Conservation (phyloP, 192 early-diverging fungal genomes). For the Backusella circina region DNA sequence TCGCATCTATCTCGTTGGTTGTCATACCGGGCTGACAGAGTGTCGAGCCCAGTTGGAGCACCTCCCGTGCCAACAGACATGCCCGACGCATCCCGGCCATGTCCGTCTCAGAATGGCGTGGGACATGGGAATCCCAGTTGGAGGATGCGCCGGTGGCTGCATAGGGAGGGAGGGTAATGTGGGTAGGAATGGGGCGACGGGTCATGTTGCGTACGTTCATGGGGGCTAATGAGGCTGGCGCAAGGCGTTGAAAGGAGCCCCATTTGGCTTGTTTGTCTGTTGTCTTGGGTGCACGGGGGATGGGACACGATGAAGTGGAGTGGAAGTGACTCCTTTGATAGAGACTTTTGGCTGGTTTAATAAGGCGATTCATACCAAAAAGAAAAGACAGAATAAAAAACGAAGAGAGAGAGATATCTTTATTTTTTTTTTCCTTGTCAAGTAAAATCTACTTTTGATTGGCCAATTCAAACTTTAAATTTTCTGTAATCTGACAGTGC, state of each 20-base stretch:
- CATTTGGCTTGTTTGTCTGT: neutral
- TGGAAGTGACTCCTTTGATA: neutral
- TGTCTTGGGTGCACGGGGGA: neutral
- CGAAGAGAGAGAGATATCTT: neutral
- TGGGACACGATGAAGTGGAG: neutral
- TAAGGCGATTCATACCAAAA: neutral
- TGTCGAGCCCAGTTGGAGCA: conserved; percentile 49
- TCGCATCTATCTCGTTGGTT: conserved; percentile 46
- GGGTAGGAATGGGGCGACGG: conserved; percentile 31
- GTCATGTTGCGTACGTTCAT: conserved; percentile 17
- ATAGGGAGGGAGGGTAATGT: conserved; percentile 56
- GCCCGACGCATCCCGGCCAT: conserved; percentile 45
- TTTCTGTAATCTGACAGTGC: no score
- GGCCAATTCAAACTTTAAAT: no score
- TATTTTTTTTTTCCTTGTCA: neutral
- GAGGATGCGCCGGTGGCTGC: conserved; percentile 51
- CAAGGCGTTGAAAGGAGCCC: conserved; percentile 19
- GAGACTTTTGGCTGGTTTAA: neutral
- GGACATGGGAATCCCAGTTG: conserved; percentile 40
- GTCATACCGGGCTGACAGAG: conserved; percentile 48
- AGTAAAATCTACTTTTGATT: no score
- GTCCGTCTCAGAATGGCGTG: conserved; percentile 34
- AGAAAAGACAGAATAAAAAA: neutral
- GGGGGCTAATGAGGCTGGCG: conserved; percentile 11
- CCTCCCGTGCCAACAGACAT: conserved; percentile 52